Evolutionary conservation across 169 alveolate genomes (phyloP), one percentile per base, ranked within the genome.

Genomic region (Theileria equi): DNA sequence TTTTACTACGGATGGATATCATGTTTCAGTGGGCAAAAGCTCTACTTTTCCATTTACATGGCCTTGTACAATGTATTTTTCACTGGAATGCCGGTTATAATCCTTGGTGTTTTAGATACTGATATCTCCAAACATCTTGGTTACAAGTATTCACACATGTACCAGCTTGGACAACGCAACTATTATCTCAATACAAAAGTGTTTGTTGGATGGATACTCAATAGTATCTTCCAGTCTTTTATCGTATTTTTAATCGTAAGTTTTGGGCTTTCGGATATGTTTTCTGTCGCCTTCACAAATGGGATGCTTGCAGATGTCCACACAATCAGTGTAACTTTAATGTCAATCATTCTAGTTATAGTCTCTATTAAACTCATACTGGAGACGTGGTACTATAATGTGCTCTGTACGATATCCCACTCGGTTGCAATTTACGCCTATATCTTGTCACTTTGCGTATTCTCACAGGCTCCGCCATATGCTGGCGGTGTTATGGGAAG

Each of bases 41-140:
- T 96, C 19, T 95, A 92, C 52, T 81, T 63, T 65, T 98, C 96
- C 84, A 93, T 94, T 54, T 93, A 96, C 93, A 93, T 92, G 55
- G 96, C 95, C 50, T 90, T 97, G 48, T 94, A 94, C 82, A 97
- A 97, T 77, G 90, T 96, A 49, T 69, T 92, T 23, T 95, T 95
- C 78, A 96, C 99, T 3, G 87, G 98, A 1, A 69, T 93, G 1
- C 98, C 98, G 2, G 88, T 96, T 8, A 70, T 94, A 16, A 74
- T 93, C 3, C 78, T 82, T 40, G 93, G 93, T 5, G 54, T 82
- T 35, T 68, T 89, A 35, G 96, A 92, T 54, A 84, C 81, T 23
- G 95, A 90, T 53, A 77, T 88, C 29, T 80, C 78, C 34, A 72
- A 70, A 65, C 41, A 59, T 6, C 64, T 87, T 69, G 80, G 90